Conservation (phyloP, 306 rosid genomes). For the Neltuma alba region DNA sequence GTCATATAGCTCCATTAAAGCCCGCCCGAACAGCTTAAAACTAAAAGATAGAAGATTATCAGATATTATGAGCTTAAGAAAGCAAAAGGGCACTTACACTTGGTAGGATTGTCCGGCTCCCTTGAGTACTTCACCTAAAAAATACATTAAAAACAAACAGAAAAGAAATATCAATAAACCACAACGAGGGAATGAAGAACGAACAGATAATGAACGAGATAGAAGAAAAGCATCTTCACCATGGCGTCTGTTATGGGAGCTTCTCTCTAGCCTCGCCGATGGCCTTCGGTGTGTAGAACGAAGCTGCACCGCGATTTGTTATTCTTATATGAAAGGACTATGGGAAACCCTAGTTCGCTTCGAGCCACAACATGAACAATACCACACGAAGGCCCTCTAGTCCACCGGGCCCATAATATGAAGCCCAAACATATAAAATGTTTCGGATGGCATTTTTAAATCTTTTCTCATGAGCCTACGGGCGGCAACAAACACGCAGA, state of each 20-base stretch:
- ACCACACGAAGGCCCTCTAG: not conserved
- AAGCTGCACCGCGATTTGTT: not conserved
- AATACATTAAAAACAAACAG: not conserved
- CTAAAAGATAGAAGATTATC: not conserved
- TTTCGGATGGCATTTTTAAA: not conserved
- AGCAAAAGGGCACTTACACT: conserved; percentile 52
- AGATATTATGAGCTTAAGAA: not conserved
- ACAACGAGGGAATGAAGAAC: not conserved
- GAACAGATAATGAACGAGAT: not conserved
- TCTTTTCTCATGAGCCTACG: no score
- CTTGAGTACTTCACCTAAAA: conserved; percentile 89
- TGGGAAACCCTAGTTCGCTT: conserved; percentile 7
- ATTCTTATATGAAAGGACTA: not conserved
- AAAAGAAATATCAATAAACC: not conserved
- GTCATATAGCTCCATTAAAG: not conserved
- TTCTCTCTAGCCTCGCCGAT: conserved; percentile 22
- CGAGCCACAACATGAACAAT: no score
- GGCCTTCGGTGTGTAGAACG: not conserved
- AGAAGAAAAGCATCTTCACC: conserved; percentile 39
- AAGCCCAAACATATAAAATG: not conserved
- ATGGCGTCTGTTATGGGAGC: conserved; percentile 45
- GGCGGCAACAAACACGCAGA: no score
- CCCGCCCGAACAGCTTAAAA: not conserved
- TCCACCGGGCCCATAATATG: not conserved
- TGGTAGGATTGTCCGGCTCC: conserved; percentile 91